phyloP scores from a whole-genome alignment of 2,329 filamentous ascomycete genomes.

The Lachnellula willkommii region DNA sequence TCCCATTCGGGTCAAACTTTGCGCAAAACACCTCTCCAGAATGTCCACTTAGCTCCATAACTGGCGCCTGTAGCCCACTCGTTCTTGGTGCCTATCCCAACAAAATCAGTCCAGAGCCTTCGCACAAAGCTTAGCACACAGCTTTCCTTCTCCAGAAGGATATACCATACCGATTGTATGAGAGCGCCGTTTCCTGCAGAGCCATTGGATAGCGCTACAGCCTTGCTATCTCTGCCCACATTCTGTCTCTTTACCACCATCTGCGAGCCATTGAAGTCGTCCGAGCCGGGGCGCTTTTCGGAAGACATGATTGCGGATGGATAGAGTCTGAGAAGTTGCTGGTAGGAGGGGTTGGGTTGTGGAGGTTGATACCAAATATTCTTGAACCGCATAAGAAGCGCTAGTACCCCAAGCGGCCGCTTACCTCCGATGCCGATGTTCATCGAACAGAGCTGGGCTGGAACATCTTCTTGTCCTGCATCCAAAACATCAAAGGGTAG shows the following conservation, averaged over 20 bases:
- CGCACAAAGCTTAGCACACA: slow-evolving; percentile 16
- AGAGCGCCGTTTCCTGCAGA: slow-evolving; percentile 55
- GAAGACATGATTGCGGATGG: slow-evolving; percentile 60
- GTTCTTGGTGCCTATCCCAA: slow-evolving; percentile 63
- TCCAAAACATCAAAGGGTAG: not conserved
- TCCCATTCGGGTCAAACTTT: slow-evolving; percentile 82
- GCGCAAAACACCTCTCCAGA: slow-evolving; percentile 86
- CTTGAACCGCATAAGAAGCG: not conserved
- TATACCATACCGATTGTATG: slow-evolving; percentile 56
- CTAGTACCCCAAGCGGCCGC: not conserved
- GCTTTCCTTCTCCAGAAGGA: slow-evolving; percentile 1
- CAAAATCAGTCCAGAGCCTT: slow-evolving; percentile 21
- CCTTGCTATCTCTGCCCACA: slow-evolving; percentile 43
- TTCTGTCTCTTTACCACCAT: slow-evolving; percentile 89
- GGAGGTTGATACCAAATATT: not conserved
- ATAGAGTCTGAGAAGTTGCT: not conserved
- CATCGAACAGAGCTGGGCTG: not conserved
- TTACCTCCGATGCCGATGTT: not conserved
- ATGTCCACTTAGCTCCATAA: slow-evolving; percentile 86
- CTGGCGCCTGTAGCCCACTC: slow-evolving; percentile 77
- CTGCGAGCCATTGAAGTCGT: slow-evolving; percentile 73
- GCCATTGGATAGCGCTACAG: slow-evolving; percentile 53
- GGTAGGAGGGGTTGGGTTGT: not conserved
- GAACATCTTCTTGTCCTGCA: not conserved
- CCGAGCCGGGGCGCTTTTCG: slow-evolving; percentile 87